Evolutionary conservation across 2,329 filamentous ascomycete species (phyloP), one percentile per base, ranked within the genome.

Genomic region (Lasiodiplodia sp.): DNA sequence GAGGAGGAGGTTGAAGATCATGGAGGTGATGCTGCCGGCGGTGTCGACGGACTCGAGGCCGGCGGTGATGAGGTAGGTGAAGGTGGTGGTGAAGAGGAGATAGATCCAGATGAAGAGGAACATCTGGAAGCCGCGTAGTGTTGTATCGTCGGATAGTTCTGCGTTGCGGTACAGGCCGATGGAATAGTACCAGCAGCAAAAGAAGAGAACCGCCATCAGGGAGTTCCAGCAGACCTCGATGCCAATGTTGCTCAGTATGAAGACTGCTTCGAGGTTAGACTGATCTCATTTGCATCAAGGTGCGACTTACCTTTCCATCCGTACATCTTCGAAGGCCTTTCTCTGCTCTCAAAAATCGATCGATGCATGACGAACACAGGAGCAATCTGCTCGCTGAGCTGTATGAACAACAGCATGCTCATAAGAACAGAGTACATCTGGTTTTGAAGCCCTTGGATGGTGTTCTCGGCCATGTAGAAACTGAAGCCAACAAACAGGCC

Each of bases 351-450:
- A 78, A 93, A 96, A 0, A 95, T 84, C 7, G 89, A 87, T 51
- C 92, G 87, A 73, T 93, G 91, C 34, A 89, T 87, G 72, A 94
- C 89, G 73, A 95, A 95, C 71, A 92, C 89, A 1, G 92, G 92
- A 89, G 94, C 92, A 23, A 89, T 90, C 74, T 92, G 90, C 75
- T 92, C 88, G 6, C 89, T 86, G n/a, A 93, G 83, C 74, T 91
- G 89, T 68, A 89, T 88, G 75, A 95, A 95, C 74, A 95, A 87
- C 40, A 88, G 93, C 69, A 82, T 82, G 23, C 94, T 80, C 84
- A 93, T 90, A 84, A 95, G 95, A 71, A 94, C 89, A 73, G 89
- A 86, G 77, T 94, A 95, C 82, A 94, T 88, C 72, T 93, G 90
- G 80, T 94, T 93, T 79, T 93, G 91, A 6, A 95, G 83, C 58